These are phyloP conservation scores for Medicago ruthenica DNA, from an alignment of 306 rosid genomes.

Conservation along the genomic window DNA sequence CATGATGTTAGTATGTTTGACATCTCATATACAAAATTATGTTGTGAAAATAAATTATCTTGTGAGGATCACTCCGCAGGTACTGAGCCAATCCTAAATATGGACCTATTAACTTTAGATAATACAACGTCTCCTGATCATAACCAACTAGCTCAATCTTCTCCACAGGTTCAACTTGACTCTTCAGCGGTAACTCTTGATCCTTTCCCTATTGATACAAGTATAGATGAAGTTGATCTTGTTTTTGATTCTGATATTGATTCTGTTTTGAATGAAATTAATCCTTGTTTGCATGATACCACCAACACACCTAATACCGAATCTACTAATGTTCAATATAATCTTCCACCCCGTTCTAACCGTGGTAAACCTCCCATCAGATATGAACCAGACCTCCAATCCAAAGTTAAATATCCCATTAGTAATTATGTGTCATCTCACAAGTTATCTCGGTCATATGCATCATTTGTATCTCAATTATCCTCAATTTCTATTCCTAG, in stretches of 20 bases:
- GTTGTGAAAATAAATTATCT: neutral
- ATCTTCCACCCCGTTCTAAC: neutral
- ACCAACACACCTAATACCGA: neutral
- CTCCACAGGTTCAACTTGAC: neutral
- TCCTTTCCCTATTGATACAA: neutral
- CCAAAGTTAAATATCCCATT: no score
- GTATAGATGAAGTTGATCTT: neutral
- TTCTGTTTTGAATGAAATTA: no score
- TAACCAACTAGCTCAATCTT: neutral
- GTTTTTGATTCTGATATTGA: neutral
- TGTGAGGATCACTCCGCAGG: conserved; percentile 1
- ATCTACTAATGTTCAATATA: no score
- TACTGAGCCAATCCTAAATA: neutral
- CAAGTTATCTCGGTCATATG: no score
- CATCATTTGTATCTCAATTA: no score
- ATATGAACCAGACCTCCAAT: no score
- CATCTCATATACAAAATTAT: neutral
- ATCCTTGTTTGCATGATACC: no score
- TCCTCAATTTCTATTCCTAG: no score
- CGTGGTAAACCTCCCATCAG: neutral
- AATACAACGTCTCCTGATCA: neutral
- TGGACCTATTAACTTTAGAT: neutral
- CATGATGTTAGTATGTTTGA: no score
- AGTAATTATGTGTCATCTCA: no score
- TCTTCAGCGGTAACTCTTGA: neutral